These are phyloP conservation scores for Stagonosporopsis vannaccii DNA, from an alignment of 2,329 filamentous ascomycete genomes.

Conservation along the genomic window DNA sequence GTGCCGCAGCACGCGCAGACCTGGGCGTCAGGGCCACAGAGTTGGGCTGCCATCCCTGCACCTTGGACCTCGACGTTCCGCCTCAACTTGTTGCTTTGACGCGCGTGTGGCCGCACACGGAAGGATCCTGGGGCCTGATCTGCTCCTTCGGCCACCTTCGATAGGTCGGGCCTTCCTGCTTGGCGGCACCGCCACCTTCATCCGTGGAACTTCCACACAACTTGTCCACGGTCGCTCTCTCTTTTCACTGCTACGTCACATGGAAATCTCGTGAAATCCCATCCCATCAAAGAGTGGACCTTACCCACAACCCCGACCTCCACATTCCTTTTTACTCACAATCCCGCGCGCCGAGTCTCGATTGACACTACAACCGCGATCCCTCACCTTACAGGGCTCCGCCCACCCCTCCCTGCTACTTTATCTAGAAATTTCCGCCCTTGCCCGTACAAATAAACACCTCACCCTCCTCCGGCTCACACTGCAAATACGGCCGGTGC, in stretches of 20 bases:
- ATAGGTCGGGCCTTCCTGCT: constrained; percentile 9
- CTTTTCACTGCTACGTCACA: constrained; percentile 26
- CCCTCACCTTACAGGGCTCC: constrained; percentile 21
- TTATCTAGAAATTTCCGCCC: constrained; percentile 26
- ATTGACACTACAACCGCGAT: constrained; percentile 37
- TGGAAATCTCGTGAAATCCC: constrained; percentile 31
- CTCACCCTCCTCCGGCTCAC: constrained; percentile 22
- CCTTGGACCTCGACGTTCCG: constrained; percentile 18
- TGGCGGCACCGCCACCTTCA: constrained; percentile 15
- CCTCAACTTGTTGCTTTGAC: constrained; percentile 5
- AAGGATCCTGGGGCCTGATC: constrained; percentile 4
- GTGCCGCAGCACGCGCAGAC: constrained; percentile 18
- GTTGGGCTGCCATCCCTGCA: constrained; percentile 25
- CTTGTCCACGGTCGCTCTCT: not conserved
- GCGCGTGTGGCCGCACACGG: constrained; percentile 9
- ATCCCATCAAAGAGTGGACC: constrained; percentile 19
- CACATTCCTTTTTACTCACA: constrained; percentile 27
- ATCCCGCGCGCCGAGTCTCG: constrained; percentile 28
- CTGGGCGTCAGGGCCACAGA: constrained; percentile 25
- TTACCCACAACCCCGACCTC: constrained; percentile 27
- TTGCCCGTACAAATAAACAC: constrained; percentile 28
- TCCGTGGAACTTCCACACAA: not conserved
- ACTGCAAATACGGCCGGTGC: not conserved
- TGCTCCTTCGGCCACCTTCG: constrained; percentile 12
- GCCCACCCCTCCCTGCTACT: constrained; percentile 12